A percentile compares a stretch with the other conserved stretches of the same genome.
Conservation (phyloP, 2,329 filamentous ascomycete species). For the Capronia epimyces region DNA sequence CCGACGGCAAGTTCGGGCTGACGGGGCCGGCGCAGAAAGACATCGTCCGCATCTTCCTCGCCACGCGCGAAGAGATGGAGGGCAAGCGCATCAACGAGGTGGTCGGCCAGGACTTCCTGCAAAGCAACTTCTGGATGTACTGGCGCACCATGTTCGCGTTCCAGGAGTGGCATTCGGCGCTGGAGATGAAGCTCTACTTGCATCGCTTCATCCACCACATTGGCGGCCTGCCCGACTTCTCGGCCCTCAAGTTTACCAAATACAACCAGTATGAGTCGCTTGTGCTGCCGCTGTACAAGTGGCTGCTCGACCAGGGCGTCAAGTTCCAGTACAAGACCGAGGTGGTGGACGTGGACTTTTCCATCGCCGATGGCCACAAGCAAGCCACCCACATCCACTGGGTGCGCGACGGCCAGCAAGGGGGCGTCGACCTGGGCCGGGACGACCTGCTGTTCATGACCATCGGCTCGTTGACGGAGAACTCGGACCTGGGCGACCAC, state of each 20-base stretch:
- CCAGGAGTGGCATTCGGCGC: slow-evolving; percentile 31
- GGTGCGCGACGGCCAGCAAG: slow-evolving; percentile 23
- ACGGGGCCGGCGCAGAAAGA: slow-evolving; percentile 8
- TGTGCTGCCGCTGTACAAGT: slow-evolving; percentile 27
- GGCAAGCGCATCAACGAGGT: slow-evolving; percentile 33
- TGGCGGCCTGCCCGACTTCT: slow-evolving; percentile 21
- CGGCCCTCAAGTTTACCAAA: slow-evolving; percentile 26
- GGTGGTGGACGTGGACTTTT: slow-evolving; percentile 30
- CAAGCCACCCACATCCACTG: slow-evolving; percentile 30
- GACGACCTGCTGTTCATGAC: slow-evolving; percentile 40
- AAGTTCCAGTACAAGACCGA: slow-evolving; percentile 31
- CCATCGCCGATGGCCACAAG: slow-evolving; percentile 21
- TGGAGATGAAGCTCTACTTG: slow-evolving; percentile 30
- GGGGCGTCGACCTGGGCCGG: slow-evolving; percentile 26
- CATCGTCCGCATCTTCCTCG: slow-evolving; percentile 9
- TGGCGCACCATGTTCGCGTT: slow-evolving; percentile 32
- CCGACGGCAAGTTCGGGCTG: slow-evolving; percentile 11
- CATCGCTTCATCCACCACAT: slow-evolving; percentile 28
- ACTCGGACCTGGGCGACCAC: slow-evolving; percentile 35
- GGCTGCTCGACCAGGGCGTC: slow-evolving; percentile 28
- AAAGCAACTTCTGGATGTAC: slow-evolving; percentile 30
- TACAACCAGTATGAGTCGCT: slow-evolving; percentile 31
- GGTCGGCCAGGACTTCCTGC: slow-evolving; percentile 28
- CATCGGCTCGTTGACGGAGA: slow-evolving; percentile 38
- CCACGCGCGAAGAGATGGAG: slow-evolving; percentile 28